phyloP scores from a whole-genome alignment of 352 stramenopile genomes.

The Aphanomyces invadans region DNA sequence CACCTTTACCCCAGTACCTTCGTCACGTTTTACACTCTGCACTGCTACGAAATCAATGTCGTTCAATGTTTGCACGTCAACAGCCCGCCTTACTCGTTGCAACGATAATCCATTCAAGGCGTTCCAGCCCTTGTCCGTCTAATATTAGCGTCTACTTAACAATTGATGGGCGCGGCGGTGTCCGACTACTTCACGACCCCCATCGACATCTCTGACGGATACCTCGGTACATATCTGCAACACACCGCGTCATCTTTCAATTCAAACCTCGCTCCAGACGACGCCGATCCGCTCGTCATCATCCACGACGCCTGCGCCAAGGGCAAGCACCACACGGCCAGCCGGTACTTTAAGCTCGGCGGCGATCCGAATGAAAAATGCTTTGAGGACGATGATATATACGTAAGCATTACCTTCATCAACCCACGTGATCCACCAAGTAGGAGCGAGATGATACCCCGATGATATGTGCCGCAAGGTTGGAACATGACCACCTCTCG shows the following conservation, averaged over 20 bases:
- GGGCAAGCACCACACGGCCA: conserved; percentile 10
- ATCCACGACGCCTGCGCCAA: conserved; percentile 25
- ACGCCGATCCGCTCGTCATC: conserved; percentile 10
- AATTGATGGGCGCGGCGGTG: conserved; percentile 20
- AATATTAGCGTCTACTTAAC: no score
- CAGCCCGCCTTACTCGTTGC: neutral
- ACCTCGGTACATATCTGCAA: conserved; percentile 14
- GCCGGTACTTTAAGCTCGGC: conserved; percentile 21
- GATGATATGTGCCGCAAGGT: conserved; percentile 23
- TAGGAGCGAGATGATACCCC: conserved; percentile 24
- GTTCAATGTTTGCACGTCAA: no score
- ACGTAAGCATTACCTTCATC: conserved; percentile 1
- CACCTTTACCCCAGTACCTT: no score
- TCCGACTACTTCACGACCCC: conserved; percentile 23
- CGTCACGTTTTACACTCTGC: no score
- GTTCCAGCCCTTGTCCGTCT: no score
- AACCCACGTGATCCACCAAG: neutral
- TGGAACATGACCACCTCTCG: no score
- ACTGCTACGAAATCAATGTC: no score
- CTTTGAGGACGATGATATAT: conserved; percentile 24
- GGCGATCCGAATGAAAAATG: conserved; percentile 25
- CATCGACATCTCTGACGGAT: conserved; percentile 18
- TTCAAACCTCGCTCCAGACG: neutral
- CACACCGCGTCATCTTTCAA: no score
- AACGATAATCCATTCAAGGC: neutral